Percentiles rank a stretch among this genome's conserved stretches.
phyloP scores from a whole-genome alignment of 441 rosid genomes.

The Theobroma grandiflorum region DNA sequence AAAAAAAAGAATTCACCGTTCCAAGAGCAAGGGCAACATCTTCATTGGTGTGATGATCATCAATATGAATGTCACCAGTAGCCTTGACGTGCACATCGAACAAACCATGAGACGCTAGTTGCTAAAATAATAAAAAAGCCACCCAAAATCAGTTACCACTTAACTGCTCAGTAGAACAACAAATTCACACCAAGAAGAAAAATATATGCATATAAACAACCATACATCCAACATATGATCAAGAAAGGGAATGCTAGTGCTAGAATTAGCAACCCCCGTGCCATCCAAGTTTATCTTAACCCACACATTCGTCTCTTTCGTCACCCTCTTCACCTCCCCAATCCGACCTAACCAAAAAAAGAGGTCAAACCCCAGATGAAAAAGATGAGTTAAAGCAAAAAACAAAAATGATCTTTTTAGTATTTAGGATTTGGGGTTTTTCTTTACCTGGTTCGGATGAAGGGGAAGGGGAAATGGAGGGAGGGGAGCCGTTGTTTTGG shows the following conservation, averaged over 20 bases:
- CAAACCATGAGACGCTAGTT: conserved; percentile 95
- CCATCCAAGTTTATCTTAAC: conserved; percentile 90
- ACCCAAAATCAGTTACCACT: not conserved
- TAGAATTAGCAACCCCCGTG: conserved; percentile 71
- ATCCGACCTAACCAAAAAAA: conserved; percentile 43
- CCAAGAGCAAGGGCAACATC: conserved; percentile 97
- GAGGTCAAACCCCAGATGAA: not conserved
- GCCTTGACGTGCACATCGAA: conserved; percentile 88
- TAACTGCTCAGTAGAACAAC: not conserved
- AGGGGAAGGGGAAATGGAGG: conserved; percentile 25
- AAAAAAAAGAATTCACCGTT: conserved; percentile 46
- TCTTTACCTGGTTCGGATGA: conserved; percentile 23
- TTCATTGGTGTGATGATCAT: conserved; percentile 94
- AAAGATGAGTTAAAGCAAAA: not conserved
- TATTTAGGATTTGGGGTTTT: not conserved
- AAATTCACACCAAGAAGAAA: not conserved
- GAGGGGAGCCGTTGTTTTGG: conserved; percentile 44
- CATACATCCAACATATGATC: conserved; percentile 94
- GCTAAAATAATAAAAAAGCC: conserved; percentile 49
- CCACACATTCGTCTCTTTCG: conserved; percentile 85
- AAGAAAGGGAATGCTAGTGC: conserved; percentile 80
- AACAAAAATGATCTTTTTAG: not conserved
- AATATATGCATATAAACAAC: not conserved
- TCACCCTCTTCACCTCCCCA: conserved; percentile 88
- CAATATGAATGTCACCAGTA: conserved; percentile 89